Evolutionary conservation across 352 stramenopile species (phyloP).

Genomic region (Globisporangium rhizosaccharum): DNA sequence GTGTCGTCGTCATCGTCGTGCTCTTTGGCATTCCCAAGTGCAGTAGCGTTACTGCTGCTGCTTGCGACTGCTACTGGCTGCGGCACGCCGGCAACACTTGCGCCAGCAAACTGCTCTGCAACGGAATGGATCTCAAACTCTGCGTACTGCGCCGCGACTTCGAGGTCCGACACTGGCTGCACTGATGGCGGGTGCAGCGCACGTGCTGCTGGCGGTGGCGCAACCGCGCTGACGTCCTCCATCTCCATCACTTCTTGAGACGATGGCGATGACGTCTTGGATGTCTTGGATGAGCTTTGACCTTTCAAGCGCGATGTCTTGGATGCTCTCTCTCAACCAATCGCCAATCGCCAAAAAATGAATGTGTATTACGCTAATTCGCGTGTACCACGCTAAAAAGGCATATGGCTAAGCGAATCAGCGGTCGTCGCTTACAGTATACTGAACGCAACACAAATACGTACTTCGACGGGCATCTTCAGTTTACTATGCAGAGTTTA

Average conservation of each 20-base stretch:
- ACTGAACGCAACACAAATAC: no score
- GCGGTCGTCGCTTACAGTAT: no score
- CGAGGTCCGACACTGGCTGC: conserved; percentile 34
- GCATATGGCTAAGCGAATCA: no score
- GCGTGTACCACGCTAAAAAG: background rate
- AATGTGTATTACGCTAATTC: background rate
- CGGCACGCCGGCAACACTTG: conserved; percentile 15
- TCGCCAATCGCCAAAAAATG: background rate
- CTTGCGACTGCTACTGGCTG: background rate
- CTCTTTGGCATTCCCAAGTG: background rate
- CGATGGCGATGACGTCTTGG: background rate
- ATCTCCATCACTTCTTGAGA: conserved; percentile 3
- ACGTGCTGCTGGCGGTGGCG: background rate
- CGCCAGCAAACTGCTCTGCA: conserved; percentile 31
- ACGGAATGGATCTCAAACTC: conserved; percentile 45
- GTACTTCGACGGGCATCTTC: no score
- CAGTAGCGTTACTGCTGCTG: background rate
- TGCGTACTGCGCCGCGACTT: conserved; percentile 47
- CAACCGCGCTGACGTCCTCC: conserved; percentile 2
- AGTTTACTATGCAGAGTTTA: no score
- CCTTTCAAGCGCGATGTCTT: background rate
- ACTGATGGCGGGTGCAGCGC: conserved; percentile 1
- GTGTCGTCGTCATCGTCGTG: conserved; percentile 4
- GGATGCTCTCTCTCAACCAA: no score
- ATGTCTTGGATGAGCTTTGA: background rate